Conservation (phyloP, 2,329 filamentous ascomycete genomes). For the Hymenoscyphus infarciens region DNA sequence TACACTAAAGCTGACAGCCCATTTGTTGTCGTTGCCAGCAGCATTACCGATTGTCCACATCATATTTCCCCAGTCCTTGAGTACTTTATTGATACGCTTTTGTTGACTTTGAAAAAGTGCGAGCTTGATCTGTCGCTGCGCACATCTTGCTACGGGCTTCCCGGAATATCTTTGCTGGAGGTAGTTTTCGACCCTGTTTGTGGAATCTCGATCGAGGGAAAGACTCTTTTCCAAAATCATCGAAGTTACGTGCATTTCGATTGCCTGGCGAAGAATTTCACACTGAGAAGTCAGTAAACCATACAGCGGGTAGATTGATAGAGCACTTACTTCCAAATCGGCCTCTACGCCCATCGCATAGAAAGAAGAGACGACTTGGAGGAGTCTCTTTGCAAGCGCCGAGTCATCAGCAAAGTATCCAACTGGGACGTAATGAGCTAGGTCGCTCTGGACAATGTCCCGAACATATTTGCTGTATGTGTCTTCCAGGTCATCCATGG, state of each 20-base stretch:
- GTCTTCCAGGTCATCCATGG: conserved; percentile 31
- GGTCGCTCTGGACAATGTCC: conserved; percentile 27
- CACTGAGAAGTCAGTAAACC: conserved; percentile 24
- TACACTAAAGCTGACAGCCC: conserved; percentile 33
- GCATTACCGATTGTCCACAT: conserved; percentile 33
- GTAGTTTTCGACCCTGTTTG: conserved; percentile 24
- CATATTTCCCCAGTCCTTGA: conserved; percentile 32
- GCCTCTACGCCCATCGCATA: conserved; percentile 24
- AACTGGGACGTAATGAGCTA: conserved; percentile 23
- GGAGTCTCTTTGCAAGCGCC: conserved; percentile 26
- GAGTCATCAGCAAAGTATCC: conserved; percentile 30
- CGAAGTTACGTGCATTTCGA: conserved; percentile 33
- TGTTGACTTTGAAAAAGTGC: conserved; percentile 32
- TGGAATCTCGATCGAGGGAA: conserved; percentile 29
- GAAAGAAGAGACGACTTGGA: conserved; percentile 25
- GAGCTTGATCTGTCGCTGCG: conserved; percentile 33
- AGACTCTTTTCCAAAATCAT: conserved; percentile 33
- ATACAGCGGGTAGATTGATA: background rate
- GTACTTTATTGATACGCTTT: conserved; percentile 28
- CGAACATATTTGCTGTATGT: conserved; percentile 29
- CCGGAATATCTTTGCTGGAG: conserved; percentile 26
- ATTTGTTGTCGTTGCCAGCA: conserved; percentile 30
- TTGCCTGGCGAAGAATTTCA: conserved; percentile 29
- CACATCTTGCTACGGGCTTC: conserved; percentile 29
- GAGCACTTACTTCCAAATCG: conserved; percentile 27